phyloP scores from a whole-genome alignment of 2,329 filamentous ascomycete species.

The Hypoxylon rubiginosum region DNA sequence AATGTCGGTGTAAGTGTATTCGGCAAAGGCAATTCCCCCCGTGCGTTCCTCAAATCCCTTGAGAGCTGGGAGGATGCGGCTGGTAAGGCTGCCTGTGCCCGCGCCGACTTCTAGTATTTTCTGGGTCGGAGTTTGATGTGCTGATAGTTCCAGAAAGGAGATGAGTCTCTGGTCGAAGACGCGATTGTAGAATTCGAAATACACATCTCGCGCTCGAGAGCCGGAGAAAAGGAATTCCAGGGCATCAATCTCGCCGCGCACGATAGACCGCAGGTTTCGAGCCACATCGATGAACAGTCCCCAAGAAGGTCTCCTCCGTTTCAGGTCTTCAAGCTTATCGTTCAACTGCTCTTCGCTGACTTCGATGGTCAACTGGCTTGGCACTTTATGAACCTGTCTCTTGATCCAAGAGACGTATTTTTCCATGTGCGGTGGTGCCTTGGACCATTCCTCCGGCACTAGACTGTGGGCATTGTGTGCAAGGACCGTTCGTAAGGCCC shows the following conservation, averaged over 20 bases:
- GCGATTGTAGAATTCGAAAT: background rate
- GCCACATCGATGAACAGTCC: background rate
- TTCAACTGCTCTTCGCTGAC: no score
- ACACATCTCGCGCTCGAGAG: background rate
- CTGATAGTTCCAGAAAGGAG: constrained; percentile 29
- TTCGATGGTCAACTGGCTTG: no score
- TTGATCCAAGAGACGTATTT: no score
- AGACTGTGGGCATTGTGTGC: no score
- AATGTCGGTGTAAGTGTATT: constrained; percentile 55
- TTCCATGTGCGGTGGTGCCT: no score
- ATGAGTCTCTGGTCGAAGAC: background rate
- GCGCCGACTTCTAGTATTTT: constrained; percentile 57
- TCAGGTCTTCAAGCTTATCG: background rate
- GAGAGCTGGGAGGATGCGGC: constrained; percentile 42
- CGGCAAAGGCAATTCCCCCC: constrained; percentile 37
- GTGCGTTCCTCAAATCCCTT: constrained; percentile 34
- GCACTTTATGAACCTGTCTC: no score
- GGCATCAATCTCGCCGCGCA: background rate
- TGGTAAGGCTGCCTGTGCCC: constrained; percentile 54
- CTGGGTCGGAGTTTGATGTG: constrained; percentile 52
- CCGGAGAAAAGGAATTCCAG: background rate
- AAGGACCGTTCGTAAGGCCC: no score
- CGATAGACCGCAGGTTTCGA: background rate
- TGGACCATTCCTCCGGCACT: no score
- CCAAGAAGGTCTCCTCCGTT: background rate